Evolutionary conservation across 2,329 filamentous ascomycete species (phyloP), one percentile per base, ranked within the genome.

Genomic region (Colletotrichum coccodes): DNA sequence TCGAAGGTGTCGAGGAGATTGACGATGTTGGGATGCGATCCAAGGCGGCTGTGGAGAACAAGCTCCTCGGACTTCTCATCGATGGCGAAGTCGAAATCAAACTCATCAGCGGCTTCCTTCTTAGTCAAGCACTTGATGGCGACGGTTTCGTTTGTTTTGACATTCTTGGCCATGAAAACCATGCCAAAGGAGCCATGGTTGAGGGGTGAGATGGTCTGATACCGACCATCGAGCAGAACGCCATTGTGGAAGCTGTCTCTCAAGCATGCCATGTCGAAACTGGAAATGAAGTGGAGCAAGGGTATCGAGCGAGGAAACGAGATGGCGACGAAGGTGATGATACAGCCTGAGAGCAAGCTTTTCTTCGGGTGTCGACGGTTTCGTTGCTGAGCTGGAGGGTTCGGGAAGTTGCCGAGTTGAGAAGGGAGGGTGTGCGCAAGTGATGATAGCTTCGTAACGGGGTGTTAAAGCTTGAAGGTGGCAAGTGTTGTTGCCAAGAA

Each of bases 161-260:
- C 85, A 79, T 99, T 94, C 79, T 88, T 92, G 69, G 95, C 96
- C 83, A 94, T 91, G 82, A 98, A 98, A 76, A 99, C 96, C 94
- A 98, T 97, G 78, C 96, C 96, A 78, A 98, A 99, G 64, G 96
- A 98, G 75, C 96, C 96, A 87, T 98, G 94, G 79, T 99, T 99
- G 84, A 99, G 92, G 66, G 96, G 95, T 74, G 95, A 93, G 77
- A 98, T 87, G 64, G 95, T 97, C 83, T 93, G 87, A 81, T 96
- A 99, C 74, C 96, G 95, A 80, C 94, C 94, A 79, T 93, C 91
- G 78, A 97, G 90, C 78, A 97, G 83, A 81, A 92, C 89, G 81
- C 92, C 94, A 81, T 90, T 86, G 77, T 90, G 85, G 83, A 97
- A 96, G 78, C 90, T 88, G 83, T 94, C 90, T 84, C 91, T 90